Conservation (phyloP, 345 rosid species). For the Euclidium syriacum region DNA sequence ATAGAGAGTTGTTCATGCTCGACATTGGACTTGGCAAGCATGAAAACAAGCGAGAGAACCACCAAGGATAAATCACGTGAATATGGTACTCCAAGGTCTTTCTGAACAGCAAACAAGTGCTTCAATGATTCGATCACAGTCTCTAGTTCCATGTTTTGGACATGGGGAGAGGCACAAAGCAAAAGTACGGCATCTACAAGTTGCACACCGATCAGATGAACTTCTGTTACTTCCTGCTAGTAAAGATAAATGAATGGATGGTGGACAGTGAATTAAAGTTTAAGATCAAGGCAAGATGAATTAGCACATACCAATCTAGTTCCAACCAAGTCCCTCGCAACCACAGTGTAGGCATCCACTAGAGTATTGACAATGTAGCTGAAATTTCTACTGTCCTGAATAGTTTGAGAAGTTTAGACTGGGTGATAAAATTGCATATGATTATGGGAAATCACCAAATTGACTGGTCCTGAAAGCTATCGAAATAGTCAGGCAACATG, state of each 20-base stretch:
- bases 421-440: not conserved
- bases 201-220: slow-evolving; percentile 54
- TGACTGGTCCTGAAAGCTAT: not conserved
- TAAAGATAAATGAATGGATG: slow-evolving; percentile 8
- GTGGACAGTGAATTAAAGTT: not conserved
- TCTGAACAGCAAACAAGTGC: slow-evolving; percentile 57
- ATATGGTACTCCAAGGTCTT: slow-evolving; percentile 56
- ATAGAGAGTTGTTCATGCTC: slow-evolving; percentile 80
- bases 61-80: slow-evolving; percentile 45
- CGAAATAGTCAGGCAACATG: not conserved
- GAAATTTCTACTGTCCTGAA: slow-evolving; percentile 58
- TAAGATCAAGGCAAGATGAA: not conserved
- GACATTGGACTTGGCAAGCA: slow-evolving; percentile 58
- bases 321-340: slow-evolving; percentile 51
- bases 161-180: slow-evolving; percentile 34
- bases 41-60: slow-evolving; percentile 45
- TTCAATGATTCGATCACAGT: slow-evolving; percentile 49
- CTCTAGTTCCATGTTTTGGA: slow-evolving; percentile 37
- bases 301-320: slow-evolving; percentile 44
- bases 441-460: not conserved
- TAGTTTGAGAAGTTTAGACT: slow-evolving; percentile 16
- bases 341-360: slow-evolving; percentile 59
- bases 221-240: slow-evolving; percentile 46
- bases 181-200: slow-evolving; percentile 52
- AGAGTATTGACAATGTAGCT: slow-evolving; percentile 40